Base-by-base conservation (phyloP, 2,329 filamentous ascomycete genomes). In the Alternaria sp. region DNA sequence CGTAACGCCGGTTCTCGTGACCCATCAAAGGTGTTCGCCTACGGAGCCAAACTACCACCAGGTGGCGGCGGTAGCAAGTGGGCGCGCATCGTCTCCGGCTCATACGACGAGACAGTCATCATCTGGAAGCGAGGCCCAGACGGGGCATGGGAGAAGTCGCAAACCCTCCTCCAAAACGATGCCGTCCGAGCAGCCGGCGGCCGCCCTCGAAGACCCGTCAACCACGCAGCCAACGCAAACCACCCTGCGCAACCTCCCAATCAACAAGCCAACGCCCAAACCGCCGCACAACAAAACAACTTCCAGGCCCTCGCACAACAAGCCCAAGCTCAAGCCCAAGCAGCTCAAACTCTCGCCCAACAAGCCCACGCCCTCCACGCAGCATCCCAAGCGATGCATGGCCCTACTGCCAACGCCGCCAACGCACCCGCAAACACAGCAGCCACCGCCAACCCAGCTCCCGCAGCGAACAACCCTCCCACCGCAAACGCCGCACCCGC, bases 41-140 rank as follows among this genome's bases (percentile, higher is more conserved):
- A 92, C 54, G 94, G 94, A 0, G 93, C 94, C 15, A 96, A 92
- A 76, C 85, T 98, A 3, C 95, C 95, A 1, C 94, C 95, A 0
- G 95, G 95, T 12, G 94, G 95, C 23, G 95, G 95, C 43, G 94
- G 95, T 25, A 93, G 93, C 73, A 90, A 87, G 69, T 97, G 95
- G 84, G 93, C 92, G 10, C 90, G 94, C n/a, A 99, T 99, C 63
- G 93, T 99, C 4, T 97, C 94, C 7, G 96, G 96, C 3, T 97
- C 94, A 1, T 99, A 99, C 71, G 96, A 99, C 71, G 93, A 97
- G 81, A 94, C 90, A 11, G 93, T 99, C 71, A 94, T 97, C 69
- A 92, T 99, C 60, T 99, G 96, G 96, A 91, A 92, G 70, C 90
- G 93, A 65, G 92, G 96, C 68, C 88, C 89, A 3, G 90, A 96